phyloP scores from a whole-genome alignment of 345 rosid species.

The Populus simonii region DNA sequence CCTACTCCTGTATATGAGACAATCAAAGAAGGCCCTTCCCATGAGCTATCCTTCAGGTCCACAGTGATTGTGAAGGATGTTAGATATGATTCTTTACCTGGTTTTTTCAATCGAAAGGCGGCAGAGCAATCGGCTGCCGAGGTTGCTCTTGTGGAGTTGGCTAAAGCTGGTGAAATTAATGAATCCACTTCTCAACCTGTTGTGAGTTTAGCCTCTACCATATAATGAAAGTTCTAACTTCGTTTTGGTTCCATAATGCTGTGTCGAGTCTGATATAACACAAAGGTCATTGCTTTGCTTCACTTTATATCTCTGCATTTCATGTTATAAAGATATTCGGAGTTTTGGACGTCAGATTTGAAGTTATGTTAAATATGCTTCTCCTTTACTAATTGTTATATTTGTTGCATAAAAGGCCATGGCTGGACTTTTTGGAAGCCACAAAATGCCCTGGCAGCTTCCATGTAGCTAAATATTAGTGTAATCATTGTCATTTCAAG shows the following conservation, averaged over 20 bases:
- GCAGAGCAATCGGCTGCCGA: slow-evolving; percentile 98
- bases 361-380: too few relatives aligned
- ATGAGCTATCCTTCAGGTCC: slow-evolving; percentile 70
- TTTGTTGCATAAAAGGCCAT: not conserved
- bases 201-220: slow-evolving; percentile 49
- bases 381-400: not conserved
- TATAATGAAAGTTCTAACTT: not conserved
- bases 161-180: slow-evolving; percentile 54
- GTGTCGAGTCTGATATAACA: not conserved
- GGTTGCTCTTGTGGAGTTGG: slow-evolving; percentile 69
- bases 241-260: not conserved
- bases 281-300: not conserved
- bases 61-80: slow-evolving; percentile 58
- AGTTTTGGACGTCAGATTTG: not conserved
- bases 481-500: too few relatives aligned
- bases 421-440: not conserved
- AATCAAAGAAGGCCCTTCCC: slow-evolving; percentile 86
- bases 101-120: slow-evolving; percentile 88
- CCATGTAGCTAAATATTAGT: not conserved
- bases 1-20: slow-evolving; percentile 80
- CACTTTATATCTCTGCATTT: not conserved
- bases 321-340: not conserved
- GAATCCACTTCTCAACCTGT: slow-evolving; percentile 62
- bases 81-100: slow-evolving; percentile 71
- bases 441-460: not conserved